Base-by-base conservation (phyloP, 2,329 filamentous ascomycete species). In the Sporothrix curviconia region DNA sequence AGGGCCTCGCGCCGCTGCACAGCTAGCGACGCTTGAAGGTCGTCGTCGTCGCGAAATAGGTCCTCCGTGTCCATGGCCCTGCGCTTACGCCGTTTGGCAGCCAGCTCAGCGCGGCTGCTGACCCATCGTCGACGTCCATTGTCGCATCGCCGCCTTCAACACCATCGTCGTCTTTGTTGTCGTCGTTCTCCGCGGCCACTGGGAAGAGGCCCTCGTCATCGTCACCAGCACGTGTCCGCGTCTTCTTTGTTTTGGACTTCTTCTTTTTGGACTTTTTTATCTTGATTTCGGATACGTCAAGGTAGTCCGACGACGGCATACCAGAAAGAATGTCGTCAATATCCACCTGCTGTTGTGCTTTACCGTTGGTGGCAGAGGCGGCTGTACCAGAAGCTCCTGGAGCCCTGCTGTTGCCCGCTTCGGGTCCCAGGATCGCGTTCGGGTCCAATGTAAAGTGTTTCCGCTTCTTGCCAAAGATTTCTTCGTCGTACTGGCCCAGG, bases 181-280 rank as follows among this genome's bases (percentile, higher is more conserved):
- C 66, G 8, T 66, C 22, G 61, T 55, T 56, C 4, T 56, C 58
- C 1, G n/a, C 56, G 7, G 75, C 73, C 3, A 70, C 62, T 1
- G 77, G 75, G 59, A 84, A 78, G 5, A 85, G 73, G 9, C 70
- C 66, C 51, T 83, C 82, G 57, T 86, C 83, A 30, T 85, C 82
- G 42, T 85, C 82, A n/a, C 78, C 73, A 17, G 49, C 55, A 1
- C 86, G 87, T 67, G 88, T 83, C 52, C 89, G 80, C 2, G 87
- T 89, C 70, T 91, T 92, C 32, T 83, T 80, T 73, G 92, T 95
- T 52, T 59, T 60, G 17, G 25, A 92, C 40, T 83, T 81, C 75
- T 92, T 95, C 72, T 85, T 96, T 73, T 95, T 96, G 0, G 90
- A 86, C 70, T 96, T 99, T 74, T 91, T 95, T 62, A 97, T 81